These are phyloP conservation scores for Morella rubra DNA, from an alignment of 306 rosid species.

Conservation along the genomic window DNA sequence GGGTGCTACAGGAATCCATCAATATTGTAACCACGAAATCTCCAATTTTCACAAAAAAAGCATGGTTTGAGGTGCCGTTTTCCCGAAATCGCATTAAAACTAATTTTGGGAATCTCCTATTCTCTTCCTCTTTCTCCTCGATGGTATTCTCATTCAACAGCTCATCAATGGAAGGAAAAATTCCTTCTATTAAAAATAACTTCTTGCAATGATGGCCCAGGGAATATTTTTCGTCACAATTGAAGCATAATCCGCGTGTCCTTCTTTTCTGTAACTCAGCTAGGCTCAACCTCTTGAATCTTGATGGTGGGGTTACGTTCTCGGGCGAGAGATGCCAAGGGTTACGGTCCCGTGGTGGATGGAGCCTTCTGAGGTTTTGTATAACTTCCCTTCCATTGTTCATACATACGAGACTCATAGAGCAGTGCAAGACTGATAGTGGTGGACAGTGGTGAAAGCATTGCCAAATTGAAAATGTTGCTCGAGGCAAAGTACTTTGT, in stretches of 20 bases:
- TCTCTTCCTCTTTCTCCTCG: background rate
- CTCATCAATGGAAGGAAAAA: background rate
- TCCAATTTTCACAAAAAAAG: background rate
- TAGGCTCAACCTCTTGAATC: background rate
- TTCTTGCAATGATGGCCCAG: background rate
- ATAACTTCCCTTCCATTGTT: too few species aligned
- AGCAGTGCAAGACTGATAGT: too few species aligned
- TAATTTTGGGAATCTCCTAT: background rate
- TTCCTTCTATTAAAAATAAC: background rate
- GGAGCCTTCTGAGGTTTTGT: too few species aligned
- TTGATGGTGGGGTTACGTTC: background rate
- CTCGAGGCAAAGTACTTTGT: conserved; percentile 98
- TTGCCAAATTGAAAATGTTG: conserved; percentile 88
- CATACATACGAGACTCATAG: too few species aligned
- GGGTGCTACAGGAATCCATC: background rate
- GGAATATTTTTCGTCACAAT: background rate
- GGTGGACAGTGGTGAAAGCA: conserved; percentile 46
- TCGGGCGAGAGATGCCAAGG: background rate
- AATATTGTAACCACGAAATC: background rate
- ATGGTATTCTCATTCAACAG: background rate
- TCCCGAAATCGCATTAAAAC: background rate
- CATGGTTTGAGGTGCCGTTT: background rate
- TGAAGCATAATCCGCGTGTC: background rate
- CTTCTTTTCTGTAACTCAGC: background rate
- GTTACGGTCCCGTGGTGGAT: too few species aligned